These are phyloP conservation scores for Jaenimonas drosophilae DNA, from an alignment of 208 protist species.

Conservation along the genomic window DNA sequence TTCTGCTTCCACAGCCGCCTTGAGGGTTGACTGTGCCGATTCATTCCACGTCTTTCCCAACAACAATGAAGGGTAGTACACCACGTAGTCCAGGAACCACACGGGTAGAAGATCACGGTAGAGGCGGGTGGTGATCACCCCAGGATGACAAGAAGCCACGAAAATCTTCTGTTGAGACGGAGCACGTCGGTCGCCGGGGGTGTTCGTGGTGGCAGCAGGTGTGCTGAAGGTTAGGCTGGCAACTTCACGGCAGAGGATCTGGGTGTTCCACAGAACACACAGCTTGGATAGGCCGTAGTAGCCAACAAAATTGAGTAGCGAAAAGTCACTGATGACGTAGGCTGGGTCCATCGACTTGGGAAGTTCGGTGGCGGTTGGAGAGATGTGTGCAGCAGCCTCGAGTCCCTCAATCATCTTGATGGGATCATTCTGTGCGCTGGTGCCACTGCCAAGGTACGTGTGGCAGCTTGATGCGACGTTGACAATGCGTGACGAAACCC, in stretches of 20 bases:
- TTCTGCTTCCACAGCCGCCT: conserved; percentile 35
- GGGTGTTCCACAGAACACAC: conserved; percentile 78
- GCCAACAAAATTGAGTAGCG: conserved; percentile 51
- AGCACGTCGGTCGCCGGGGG: not conserved
- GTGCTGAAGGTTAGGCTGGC: conserved; percentile 15
- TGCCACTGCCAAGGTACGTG: conserved; percentile 44
- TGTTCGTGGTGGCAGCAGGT: conserved; percentile 1
- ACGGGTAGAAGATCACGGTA: conserved; percentile 74
- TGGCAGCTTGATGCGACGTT: conserved; percentile 84
- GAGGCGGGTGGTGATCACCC: conserved; percentile 63
- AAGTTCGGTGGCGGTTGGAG: not conserved
- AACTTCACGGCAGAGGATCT: conserved; percentile 40
- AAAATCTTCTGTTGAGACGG: conserved; percentile 29
- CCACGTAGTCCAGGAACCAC: conserved; percentile 49
- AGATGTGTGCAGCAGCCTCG: conserved; percentile 8
- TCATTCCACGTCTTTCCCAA: conserved; percentile 80
- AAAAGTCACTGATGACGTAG: conserved; percentile 33
- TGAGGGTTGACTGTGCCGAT: conserved; percentile 58
- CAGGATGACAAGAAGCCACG: conserved; percentile 70
- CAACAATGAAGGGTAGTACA: conserved; percentile 80
- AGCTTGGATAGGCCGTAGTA: conserved; percentile 86
- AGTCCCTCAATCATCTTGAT: conserved; percentile 57
- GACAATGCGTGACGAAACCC: conserved; percentile 66
- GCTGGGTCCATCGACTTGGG: not conserved
- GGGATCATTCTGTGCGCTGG: conserved; percentile 12